Evolutionary conservation across 192 early-diverging fungal species (phyloP).

Genomic region (Umbelopsis ramanniana): DNA sequence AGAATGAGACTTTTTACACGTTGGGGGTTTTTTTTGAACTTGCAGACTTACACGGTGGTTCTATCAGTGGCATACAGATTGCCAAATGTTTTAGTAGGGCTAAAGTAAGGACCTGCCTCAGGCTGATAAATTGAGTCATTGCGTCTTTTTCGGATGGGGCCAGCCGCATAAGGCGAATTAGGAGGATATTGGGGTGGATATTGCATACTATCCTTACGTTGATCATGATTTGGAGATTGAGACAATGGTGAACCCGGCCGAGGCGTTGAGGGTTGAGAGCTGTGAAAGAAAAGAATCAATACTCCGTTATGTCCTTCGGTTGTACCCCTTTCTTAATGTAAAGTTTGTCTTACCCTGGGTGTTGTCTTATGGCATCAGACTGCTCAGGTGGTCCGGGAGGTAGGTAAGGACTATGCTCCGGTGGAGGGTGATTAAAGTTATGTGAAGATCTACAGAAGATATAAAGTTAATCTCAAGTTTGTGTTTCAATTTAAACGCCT

Average conservation of each 20-base stretch:
- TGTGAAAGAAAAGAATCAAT: background rate
- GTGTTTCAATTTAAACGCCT: background rate
- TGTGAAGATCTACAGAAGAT: background rate
- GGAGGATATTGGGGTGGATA: constrained; percentile 21
- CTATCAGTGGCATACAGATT: constrained; percentile 68
- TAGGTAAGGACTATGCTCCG: constrained; percentile 1
- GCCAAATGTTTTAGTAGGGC: constrained; percentile 63
- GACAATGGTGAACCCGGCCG: constrained; percentile 12
- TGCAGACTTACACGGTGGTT: constrained; percentile 44
- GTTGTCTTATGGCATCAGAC: background rate
- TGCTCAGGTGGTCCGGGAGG: background rate
- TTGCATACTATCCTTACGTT: constrained; percentile 18
- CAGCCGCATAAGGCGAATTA: constrained; percentile 16
- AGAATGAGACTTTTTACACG: background rate
- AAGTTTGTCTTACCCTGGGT: background rate
- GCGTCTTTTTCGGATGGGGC: constrained; percentile 42
- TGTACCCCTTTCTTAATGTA: too few species aligned
- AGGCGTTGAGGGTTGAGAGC: constrained; percentile 14
- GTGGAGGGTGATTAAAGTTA: constrained; percentile 9
- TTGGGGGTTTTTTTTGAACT: too few species aligned
- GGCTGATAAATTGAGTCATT: constrained; percentile 47
- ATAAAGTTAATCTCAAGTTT: too few species aligned
- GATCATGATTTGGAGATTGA: constrained; percentile 14
- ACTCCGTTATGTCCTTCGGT: too few species aligned
- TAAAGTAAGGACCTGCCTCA: constrained; percentile 73